phyloP scores from a whole-genome alignment of 805 yeast genomes.

The Barnettozyma salicaria region DNA sequence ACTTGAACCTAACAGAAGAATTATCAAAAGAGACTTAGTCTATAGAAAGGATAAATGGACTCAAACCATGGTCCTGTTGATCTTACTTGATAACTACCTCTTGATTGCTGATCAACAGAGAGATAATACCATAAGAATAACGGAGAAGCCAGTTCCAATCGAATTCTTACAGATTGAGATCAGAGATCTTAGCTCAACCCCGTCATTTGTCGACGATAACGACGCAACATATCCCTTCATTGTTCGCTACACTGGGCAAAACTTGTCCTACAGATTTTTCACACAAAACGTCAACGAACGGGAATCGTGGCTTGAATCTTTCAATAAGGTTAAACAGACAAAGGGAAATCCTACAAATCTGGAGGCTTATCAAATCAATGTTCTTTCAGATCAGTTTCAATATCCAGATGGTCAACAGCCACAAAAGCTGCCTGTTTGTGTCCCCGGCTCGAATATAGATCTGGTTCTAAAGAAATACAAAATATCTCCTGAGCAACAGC shows the following conservation, averaged over 20 bases:
- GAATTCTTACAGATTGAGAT: slow-evolving; percentile 51
- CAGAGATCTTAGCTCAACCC: slow-evolving; percentile 26
- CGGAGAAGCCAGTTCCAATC: slow-evolving; percentile 56
- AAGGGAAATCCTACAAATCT: slow-evolving; percentile 34
- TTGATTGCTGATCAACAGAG: slow-evolving; percentile 54
- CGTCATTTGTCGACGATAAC: slow-evolving; percentile 12
- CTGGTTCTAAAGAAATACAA: slow-evolving; percentile 31
- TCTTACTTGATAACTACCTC: slow-evolving; percentile 66
- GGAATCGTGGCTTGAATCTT: slow-evolving; percentile 49
- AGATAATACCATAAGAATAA: slow-evolving; percentile 36
- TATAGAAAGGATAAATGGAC: slow-evolving; percentile 56
- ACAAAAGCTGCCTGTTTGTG: slow-evolving; percentile 45
- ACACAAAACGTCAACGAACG: slow-evolving; percentile 45
- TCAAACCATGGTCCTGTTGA: slow-evolving; percentile 45
- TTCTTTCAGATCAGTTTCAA: slow-evolving; percentile 57
- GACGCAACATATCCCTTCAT: slow-evolving; percentile 35
- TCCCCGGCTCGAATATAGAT: slow-evolving; percentile 47
- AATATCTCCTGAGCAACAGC: slow-evolving; percentile 24
- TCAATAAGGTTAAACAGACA: slow-evolving; percentile 41
- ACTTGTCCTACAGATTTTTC: slow-evolving; percentile 45
- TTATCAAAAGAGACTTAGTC: slow-evolving; percentile 54
- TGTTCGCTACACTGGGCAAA: slow-evolving; percentile 52
- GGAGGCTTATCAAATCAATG: slow-evolving; percentile 50
- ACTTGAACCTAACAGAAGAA: slow-evolving; percentile 46
- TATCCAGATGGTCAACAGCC: slow-evolving; percentile 52